Conservation (phyloP, 2,329 filamentous ascomycete genomes). For the Pseudogymnoascus sp. region DNA sequence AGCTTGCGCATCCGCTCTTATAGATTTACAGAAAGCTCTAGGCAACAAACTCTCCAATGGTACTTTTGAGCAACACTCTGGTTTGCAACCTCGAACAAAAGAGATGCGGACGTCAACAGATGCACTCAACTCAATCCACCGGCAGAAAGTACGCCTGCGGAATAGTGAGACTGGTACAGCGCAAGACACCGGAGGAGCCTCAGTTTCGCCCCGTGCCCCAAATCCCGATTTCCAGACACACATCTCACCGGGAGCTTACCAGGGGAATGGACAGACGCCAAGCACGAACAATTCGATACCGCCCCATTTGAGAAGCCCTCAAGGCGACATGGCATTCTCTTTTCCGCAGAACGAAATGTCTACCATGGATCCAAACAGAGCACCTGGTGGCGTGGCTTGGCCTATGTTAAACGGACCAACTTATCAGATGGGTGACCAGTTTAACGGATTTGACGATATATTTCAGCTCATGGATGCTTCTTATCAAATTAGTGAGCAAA, state of each 20-base stretch:
- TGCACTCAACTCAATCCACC: background rate
- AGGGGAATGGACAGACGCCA: background rate
- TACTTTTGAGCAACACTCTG: background rate
- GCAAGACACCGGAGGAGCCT: background rate
- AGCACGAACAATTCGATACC: background rate
- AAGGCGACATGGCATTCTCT: background rate
- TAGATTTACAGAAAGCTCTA: slow-evolving; percentile 26
- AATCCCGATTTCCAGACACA: background rate
- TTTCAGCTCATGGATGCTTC: slow-evolving; percentile 18
- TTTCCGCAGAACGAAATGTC: background rate
- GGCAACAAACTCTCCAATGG: background rate
- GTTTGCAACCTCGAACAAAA: background rate
- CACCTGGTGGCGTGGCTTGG: background rate
- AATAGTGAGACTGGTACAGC: background rate
- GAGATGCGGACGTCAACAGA: background rate
- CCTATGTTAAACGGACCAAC: background rate
- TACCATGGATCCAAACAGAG: background rate
- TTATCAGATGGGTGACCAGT: background rate
- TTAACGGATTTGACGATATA: slow-evolving; percentile 11
- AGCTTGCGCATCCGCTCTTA: slow-evolving; percentile 29
- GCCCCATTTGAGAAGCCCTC: background rate
- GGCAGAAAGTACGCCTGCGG: background rate
- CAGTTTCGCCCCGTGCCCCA: background rate
- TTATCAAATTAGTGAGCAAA: slow-evolving; percentile 14
- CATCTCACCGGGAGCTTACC: background rate